phyloP scores from a whole-genome alignment of 192 early-diverging fungal species.

The Coemansia sp. region DNA sequence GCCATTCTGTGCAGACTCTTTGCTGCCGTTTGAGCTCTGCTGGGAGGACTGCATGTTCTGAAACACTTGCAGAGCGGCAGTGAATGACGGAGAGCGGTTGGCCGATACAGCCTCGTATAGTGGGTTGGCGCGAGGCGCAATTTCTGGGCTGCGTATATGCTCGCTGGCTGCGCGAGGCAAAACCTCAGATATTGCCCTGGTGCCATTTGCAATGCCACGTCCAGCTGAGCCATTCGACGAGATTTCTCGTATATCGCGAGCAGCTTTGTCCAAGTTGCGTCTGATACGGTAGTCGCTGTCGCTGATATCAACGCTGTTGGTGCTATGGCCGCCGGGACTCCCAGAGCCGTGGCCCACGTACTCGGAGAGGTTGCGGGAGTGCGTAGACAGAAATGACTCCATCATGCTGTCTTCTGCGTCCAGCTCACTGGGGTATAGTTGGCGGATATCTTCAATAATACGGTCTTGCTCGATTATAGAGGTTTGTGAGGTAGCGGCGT shows the following conservation, averaged over 20 bases:
- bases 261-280: slow-evolving; percentile 16
- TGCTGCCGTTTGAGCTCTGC: too few relatives aligned
- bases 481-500: not conserved
- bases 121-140: not conserved
- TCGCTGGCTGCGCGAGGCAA: not conserved
- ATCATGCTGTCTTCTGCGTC: slow-evolving; percentile 34
- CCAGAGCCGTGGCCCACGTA: slow-evolving; percentile 4
- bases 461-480: not conserved
- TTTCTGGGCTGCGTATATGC: not conserved
- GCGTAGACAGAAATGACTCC: slow-evolving; percentile 28
- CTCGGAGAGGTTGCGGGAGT: slow-evolving; percentile 37
- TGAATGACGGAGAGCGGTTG: slow-evolving; percentile 13
- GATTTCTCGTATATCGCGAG: slow-evolving; percentile 4
- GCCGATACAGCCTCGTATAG: not conserved
- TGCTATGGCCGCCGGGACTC: slow-evolving; percentile 40
- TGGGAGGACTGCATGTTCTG: slow-evolving; percentile 1
- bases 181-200: too few relatives aligned
- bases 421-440: slow-evolving; percentile 13
- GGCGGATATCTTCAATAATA: slow-evolving; percentile 4
- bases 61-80: slow-evolving; percentile 14
- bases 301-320: slow-evolving; percentile 34
- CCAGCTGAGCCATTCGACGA: slow-evolving; percentile 4
- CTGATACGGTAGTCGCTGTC: slow-evolving; percentile 46
- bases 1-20: too few relatives aligned
- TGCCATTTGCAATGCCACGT: not conserved